Conservation (phyloP, 1,284 basidiomycete species). For the Leccinum huronense region DNA sequence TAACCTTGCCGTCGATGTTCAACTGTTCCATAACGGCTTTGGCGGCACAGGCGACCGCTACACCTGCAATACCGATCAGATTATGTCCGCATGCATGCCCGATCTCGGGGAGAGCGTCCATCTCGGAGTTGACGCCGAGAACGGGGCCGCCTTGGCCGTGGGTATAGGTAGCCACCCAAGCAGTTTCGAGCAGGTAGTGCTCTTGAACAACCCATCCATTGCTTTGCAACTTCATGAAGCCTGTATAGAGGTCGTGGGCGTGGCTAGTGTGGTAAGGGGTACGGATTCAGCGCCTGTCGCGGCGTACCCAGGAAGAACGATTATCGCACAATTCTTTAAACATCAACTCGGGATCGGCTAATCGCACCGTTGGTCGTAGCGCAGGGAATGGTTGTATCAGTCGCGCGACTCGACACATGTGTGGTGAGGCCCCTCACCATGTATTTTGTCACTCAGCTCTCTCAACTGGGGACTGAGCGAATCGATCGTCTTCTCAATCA, state of each 20-base stretch:
- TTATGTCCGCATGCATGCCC: conserved; percentile 83
- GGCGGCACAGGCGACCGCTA: conserved; percentile 64
- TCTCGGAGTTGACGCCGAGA: conserved; percentile 67
- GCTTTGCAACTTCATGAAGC: conserved; percentile 52
- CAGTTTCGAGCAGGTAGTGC: conserved; percentile 62
- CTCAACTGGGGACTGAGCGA: conserved; percentile 54
- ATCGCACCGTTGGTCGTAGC: neutral
- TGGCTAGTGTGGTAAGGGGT: conserved; percentile 34
- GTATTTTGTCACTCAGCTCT: conserved; percentile 68
- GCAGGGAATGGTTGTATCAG: neutral
- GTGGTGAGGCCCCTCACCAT: conserved; percentile 41
- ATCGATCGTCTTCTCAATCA: conserved; percentile 58
- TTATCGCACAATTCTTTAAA: conserved; percentile 54
- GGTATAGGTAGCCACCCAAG: conserved; percentile 67
- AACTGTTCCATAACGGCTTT: conserved; percentile 55
- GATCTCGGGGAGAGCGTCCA: conserved; percentile 62
- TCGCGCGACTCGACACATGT: conserved; percentile 7
- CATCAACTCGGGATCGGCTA: conserved; percentile 61
- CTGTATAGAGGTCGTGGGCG: conserved; percentile 55
- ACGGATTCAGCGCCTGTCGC: conserved; percentile 7
- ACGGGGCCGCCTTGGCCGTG: conserved; percentile 53
- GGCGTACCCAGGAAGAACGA: conserved; percentile 39
- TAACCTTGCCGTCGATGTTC: conserved; percentile 61
- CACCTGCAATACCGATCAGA: conserved; percentile 72
- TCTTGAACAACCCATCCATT: conserved; percentile 56